Conservation (phyloP, 257 asterid species). For the Leonotis leonurus region DNA sequence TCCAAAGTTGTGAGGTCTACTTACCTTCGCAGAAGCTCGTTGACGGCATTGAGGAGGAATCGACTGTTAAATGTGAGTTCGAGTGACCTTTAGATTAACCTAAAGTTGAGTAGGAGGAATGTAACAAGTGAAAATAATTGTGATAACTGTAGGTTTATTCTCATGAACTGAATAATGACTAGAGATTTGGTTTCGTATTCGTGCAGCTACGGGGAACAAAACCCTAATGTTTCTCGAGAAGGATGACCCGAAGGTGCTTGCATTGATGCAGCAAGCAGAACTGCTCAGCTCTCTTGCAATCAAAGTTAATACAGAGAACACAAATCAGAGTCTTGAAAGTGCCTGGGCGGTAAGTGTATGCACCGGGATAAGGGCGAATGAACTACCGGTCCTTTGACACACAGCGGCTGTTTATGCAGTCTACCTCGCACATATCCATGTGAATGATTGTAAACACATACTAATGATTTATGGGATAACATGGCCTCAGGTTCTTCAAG, state of each 20-base stretch:
- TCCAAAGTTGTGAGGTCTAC: conserved; percentile 21
- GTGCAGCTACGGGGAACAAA: conserved; percentile 37
- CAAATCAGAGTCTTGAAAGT: conserved; percentile 69
- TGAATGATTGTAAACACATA: no score
- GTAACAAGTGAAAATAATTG: no score
- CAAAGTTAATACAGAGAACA: conserved; percentile 61
- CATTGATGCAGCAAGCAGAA: conserved; percentile 81
- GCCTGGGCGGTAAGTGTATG: conserved; percentile 85
- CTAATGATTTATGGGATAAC: not conserved
- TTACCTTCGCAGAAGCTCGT: no score
- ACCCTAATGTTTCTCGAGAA: conserved; percentile 47
- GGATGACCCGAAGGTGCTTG: conserved; percentile 65
- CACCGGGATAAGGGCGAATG: no score
- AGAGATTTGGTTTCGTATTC: not conserved
- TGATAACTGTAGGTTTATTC: not conserved
- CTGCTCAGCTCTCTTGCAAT: conserved; percentile 70
- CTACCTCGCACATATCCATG: not conserved
- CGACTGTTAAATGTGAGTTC: conserved; percentile 35
- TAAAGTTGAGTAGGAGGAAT: not conserved
- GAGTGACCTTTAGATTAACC: not conserved
- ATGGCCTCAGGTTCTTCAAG: conserved; percentile 56
- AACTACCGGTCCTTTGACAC: no score
- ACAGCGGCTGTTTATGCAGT: no score
- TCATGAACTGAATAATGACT: not conserved
- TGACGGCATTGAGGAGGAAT: conserved; percentile 29